Evolutionary conservation across 2,329 filamentous ascomycete genomes (phyloP), one percentile per base, ranked within the genome.

Genomic region (Waltergamsia citrina): DNA sequence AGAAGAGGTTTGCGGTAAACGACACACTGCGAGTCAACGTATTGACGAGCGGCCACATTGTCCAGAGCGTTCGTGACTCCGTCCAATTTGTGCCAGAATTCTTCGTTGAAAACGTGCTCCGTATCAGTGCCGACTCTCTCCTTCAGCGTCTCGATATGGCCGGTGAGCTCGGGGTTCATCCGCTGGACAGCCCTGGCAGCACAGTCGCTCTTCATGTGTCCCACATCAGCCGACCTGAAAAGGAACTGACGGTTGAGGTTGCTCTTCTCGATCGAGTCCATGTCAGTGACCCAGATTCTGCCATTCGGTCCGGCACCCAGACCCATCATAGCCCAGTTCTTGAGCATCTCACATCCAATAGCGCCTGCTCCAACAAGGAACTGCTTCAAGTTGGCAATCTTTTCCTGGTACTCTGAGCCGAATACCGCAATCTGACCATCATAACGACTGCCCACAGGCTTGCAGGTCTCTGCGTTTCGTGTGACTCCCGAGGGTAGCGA

Each of bases 281-380:
- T 96, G 55, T 98, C 92, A 11, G 93, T 96, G 32, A 98, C 84
- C 38, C 68, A 85, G 50, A 98, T 93, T 58, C 83, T 82, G 49
- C 92, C 92, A 32, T 87, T 74, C 4, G 86, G 85, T 4, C 92
- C 92, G 29, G 84, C 85, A 29, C 82, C 90, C 20, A 98, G 69
- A 45, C 92, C 92, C 56, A 96, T 94, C 88, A 98, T 93, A 23
- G 93, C 90, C 88, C 92, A 98, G 60, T 96, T 96, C 75, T 98
- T 98, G 46, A 98, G 67, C 83, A 96, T 98, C 55, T 98, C 92
- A 52, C 92, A 98, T 29, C 92, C 92, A 56, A 98, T 98, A 42
- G 93, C 92, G 49, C 92, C 92, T 30, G 92, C 86, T 46, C 92
- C 92, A 38, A 98, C 92, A 36, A 98, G 70, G 67, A 98, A 98